Conservation (phyloP, 2,329 filamentous ascomycete species). For the Sphaerulina musiva region DNA sequence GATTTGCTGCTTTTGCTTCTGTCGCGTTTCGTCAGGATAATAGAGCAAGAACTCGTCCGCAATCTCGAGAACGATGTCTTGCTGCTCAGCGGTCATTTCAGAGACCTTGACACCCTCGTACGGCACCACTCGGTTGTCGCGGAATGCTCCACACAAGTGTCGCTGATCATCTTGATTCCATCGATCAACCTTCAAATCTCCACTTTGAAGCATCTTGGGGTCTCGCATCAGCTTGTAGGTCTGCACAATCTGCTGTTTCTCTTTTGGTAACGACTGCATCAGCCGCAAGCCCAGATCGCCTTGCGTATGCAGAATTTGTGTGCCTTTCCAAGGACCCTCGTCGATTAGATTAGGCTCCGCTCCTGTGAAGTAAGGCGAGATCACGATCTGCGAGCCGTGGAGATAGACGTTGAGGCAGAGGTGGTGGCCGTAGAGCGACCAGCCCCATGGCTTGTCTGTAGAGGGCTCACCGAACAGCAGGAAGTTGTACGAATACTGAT, state of each 20-base stretch:
- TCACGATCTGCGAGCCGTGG: constrained; percentile 56
- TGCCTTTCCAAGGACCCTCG: constrained; percentile 55
- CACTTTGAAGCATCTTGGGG: constrained; percentile 53
- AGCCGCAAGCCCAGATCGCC: constrained; percentile 59
- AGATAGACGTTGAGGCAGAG: constrained; percentile 67
- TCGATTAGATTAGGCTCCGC: constrained; percentile 74
- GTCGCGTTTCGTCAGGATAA: constrained; percentile 52
- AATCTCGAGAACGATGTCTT: constrained; percentile 52
- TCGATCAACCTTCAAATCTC: constrained; percentile 47
- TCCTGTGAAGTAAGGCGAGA: constrained; percentile 71
- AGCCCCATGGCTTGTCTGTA: constrained; percentile 58
- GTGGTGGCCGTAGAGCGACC: constrained; percentile 71
- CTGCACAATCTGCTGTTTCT: constrained; percentile 47
- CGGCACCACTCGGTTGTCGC: constrained; percentile 72
- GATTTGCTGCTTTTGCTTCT: constrained; percentile 51
- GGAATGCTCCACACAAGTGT: constrained; percentile 69
- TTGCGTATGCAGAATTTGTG: constrained; percentile 59
- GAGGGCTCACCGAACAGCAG: constrained; percentile 62
- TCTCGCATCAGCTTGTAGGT: constrained; percentile 57
- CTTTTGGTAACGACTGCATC: constrained; percentile 56
- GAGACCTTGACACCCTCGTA: constrained; percentile 57
- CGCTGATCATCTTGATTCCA: constrained; percentile 80
- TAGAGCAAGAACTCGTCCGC: constrained; percentile 62
- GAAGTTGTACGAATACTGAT: constrained; percentile 66
- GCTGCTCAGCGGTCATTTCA: constrained; percentile 45